phyloP scores from a whole-genome alignment of 495 filamentous ascomycete species.

The Talaromyces ruber region DNA sequence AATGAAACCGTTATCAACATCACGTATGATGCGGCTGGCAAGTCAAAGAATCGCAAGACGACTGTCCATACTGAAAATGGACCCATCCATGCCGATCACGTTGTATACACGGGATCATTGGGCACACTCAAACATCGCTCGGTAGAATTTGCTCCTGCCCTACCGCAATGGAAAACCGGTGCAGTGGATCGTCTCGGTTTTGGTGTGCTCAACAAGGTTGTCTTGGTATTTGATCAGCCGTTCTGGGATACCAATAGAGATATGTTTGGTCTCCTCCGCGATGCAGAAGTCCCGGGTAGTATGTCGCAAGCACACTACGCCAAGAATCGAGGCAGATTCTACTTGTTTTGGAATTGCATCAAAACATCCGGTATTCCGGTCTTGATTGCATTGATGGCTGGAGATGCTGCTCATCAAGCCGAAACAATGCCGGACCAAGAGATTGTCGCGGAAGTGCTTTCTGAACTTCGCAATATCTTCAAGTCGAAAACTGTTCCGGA shows the following conservation, averaged over 20 bases:
- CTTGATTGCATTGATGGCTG: conserved; percentile 90
- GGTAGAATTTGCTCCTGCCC: conserved; percentile 70
- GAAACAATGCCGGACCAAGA: conserved; percentile 65
- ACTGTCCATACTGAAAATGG: conserved; percentile 75
- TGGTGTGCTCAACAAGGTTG: conserved; percentile 89
- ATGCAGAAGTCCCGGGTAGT: conserved; percentile 47
- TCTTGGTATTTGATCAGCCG: conserved; percentile 77
- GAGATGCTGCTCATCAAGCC: conserved; percentile 83
- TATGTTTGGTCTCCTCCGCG: conserved; percentile 86
- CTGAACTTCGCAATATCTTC: conserved; percentile 62
- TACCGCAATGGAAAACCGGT: conserved; percentile 77
- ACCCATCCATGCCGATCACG: conserved; percentile 67
- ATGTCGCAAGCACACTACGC: conserved; percentile 55
- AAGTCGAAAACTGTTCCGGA: conserved; percentile 53
- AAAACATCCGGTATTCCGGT: conserved; percentile 82
- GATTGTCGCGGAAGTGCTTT: conserved; percentile 71
- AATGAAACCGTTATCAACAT: conserved; percentile 62
- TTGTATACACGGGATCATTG: conserved; percentile 82
- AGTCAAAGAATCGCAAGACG: conserved; percentile 30
- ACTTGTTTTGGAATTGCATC: conserved; percentile 94
- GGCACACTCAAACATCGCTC: conserved; percentile 75
- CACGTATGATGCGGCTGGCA: conserved; percentile 46
- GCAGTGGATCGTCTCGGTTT: conserved; percentile 87
- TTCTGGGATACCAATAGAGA: conserved; percentile 94
- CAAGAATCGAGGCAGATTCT: conserved; percentile 70